These are phyloP conservation scores for Sugiyamaella xylanicola DNA, from an alignment of 1,139 yeast genomes.

Conservation along the genomic window DNA sequence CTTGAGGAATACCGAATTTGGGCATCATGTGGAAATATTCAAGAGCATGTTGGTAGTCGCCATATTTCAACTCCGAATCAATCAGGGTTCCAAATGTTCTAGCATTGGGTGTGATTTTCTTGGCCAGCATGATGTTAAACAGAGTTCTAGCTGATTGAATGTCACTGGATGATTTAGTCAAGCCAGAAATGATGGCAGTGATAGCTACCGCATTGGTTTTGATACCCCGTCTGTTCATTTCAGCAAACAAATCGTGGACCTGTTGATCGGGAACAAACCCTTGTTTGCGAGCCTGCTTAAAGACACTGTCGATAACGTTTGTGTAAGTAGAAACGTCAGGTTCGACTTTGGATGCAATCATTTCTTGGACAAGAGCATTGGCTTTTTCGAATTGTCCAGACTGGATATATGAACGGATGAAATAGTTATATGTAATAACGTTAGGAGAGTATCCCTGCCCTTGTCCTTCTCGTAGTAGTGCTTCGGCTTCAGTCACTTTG, in stretches of 20 bases:
- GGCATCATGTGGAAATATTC: conserved; percentile 51
- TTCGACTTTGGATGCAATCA: conserved; percentile 46
- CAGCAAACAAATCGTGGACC: conserved; percentile 47
- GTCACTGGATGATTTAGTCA: conserved; percentile 52
- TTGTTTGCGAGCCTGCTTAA: conserved; percentile 50
- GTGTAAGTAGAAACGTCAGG: conserved; percentile 72
- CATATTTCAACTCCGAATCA: conserved; percentile 56
- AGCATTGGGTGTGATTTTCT: conserved; percentile 43
- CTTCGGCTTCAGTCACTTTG: conserved; percentile 37
- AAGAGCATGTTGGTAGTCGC: conserved; percentile 54
- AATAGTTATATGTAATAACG: conserved; percentile 46
- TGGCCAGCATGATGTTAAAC: conserved; percentile 48
- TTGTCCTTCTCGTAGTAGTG: conserved; percentile 40
- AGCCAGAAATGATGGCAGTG: conserved; percentile 59
- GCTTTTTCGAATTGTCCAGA: conserved; percentile 43
- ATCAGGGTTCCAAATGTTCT: conserved; percentile 59
- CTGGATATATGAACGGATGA: conserved; percentile 42
- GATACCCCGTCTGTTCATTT: conserved; percentile 49
- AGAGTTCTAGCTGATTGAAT: conserved; percentile 57
- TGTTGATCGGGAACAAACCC: conserved; percentile 51
- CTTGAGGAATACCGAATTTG: conserved; percentile 43
- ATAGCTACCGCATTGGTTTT: conserved; percentile 54
- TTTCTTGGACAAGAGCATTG: conserved; percentile 40
- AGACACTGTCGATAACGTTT: conserved; percentile 58
- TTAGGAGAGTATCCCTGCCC: conserved; percentile 42